Evolutionary conservation across 371 early-diverging fungal genomes (phyloP).

Genomic region (Nematocida sp.): DNA sequence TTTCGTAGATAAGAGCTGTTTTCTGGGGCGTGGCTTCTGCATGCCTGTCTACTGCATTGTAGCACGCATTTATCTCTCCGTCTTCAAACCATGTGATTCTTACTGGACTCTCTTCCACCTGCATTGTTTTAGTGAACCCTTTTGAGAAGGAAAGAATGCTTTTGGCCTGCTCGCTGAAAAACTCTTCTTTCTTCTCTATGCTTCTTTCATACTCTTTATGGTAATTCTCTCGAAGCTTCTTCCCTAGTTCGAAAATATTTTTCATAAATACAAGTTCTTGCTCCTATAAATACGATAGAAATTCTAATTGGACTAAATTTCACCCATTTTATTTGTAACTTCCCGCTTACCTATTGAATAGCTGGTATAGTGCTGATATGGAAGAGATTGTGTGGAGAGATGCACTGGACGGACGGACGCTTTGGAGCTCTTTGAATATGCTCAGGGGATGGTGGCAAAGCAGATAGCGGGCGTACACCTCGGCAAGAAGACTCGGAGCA

Average conservation of each 20-base stretch:
- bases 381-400: conserved; percentile 13
- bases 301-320: conserved; percentile 28
- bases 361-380: conserved; percentile 17
- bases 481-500: no score
- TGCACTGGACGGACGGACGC: no score
- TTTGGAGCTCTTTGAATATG: no score
- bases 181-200: conserved; percentile 45
- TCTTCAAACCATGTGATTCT: conserved; percentile 81
- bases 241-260: conserved; percentile 31
- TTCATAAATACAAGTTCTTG: not conserved
- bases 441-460: no score
- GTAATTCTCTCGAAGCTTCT: conserved; percentile 35
- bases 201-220: conserved; percentile 49
- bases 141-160: conserved; percentile 18
- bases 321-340: not conserved
- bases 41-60: conserved; percentile 91
- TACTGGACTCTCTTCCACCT: not conserved
- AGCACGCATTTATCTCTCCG: conserved; percentile 80
- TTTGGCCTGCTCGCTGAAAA: conserved; percentile 36
- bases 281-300: conserved; percentile 27
- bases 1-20: conserved; percentile 78
- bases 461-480: no score
- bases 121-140: conserved; percentile 5
- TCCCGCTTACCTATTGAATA: conserved; percentile 20
- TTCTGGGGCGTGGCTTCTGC: conserved; percentile 66